Evolutionary conservation across 805 yeast genomes (phyloP).

Genomic region (Ogataea thermomethanolica): DNA sequence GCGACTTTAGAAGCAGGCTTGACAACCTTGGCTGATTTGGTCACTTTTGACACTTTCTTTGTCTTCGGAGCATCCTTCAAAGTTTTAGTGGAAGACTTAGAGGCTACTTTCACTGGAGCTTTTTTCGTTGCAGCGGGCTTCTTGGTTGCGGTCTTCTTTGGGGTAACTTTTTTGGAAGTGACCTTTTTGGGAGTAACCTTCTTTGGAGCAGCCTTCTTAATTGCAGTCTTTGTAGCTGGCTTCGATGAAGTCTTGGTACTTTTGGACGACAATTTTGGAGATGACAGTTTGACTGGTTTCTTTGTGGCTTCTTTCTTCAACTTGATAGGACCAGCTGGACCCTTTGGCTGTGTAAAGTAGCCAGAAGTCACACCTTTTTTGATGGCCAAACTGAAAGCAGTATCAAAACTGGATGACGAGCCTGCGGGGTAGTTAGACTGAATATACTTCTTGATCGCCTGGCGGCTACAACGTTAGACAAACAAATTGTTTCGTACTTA

Average conservation of each 20-base stretch:
- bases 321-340: slow-evolving; percentile 84
- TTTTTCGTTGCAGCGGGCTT: slow-evolving; percentile 18
- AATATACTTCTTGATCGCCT: slow-evolving; percentile 81
- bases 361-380: slow-evolving; percentile 79
- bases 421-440: slow-evolving; percentile 57
- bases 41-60: slow-evolving; percentile 10
- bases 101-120: background rate
- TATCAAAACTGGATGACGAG: slow-evolving; percentile 60
- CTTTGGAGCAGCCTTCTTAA: slow-evolving; percentile 23
- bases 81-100: slow-evolving; percentile 20
- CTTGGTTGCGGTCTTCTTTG: slow-evolving; percentile 20
- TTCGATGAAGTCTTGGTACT: slow-evolving; percentile 3
- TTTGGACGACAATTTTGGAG: slow-evolving; percentile 3
- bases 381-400: slow-evolving; percentile 71
- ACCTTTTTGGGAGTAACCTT: slow-evolving; percentile 31
- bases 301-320: slow-evolving; percentile 40
- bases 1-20: background rate
- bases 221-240: slow-evolving; percentile 24
- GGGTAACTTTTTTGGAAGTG: slow-evolving; percentile 21
- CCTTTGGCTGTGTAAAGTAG: slow-evolving; percentile 79
- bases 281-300: slow-evolving; percentile 32
- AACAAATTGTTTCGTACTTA: slow-evolving; percentile 33
- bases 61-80: background rate
- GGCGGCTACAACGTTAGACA: slow-evolving; percentile 49
- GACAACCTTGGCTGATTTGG: slow-evolving; percentile 18